Evolutionary conservation across 306 rosid species (phyloP).

Genomic region (Biancaea sappan): DNA sequence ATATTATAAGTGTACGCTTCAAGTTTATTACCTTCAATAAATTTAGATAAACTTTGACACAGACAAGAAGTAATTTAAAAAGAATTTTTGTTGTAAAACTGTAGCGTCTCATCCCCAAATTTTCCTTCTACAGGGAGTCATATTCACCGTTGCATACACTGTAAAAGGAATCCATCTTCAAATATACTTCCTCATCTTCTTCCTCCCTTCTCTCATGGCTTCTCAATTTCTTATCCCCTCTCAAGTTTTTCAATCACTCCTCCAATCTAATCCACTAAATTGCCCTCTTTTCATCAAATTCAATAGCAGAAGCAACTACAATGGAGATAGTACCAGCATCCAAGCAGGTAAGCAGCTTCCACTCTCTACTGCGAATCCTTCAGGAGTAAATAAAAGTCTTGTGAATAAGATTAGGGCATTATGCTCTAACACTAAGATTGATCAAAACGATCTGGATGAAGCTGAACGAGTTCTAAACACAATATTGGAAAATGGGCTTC

Average conservation of each 20-base stretch:
- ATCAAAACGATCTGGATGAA: constrained; percentile 49
- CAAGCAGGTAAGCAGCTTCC: constrained; percentile 31
- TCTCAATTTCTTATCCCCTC: constrained; percentile 20
- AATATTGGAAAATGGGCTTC: constrained; percentile 59
- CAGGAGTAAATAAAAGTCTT: constrained; percentile 31
- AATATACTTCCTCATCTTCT: neutral
- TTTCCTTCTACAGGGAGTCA: no score
- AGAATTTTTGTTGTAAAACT: no score
- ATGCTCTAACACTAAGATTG: constrained; percentile 32
- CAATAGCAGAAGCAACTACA: constrained; percentile 22
- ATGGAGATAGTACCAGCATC: constrained; percentile 1
- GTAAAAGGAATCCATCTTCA: neutral
- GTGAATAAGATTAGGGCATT: constrained; percentile 39
- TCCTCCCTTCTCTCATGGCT: neutral
- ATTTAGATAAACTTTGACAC: no score
- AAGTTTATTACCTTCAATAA: no score
- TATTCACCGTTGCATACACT: neutral
- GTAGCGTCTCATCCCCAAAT: no score
- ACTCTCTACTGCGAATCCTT: constrained; percentile 17
- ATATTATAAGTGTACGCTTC: no score
- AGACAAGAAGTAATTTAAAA: no score
- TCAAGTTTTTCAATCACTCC: constrained; percentile 36
- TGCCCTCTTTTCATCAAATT: constrained; percentile 26
- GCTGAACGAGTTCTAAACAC: constrained; percentile 49
- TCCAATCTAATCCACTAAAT: neutral